Evolutionary conservation across 495 filamentous ascomycete species (phyloP).

Genomic region (Aspergillus sclerotiicarbonarius): DNA sequence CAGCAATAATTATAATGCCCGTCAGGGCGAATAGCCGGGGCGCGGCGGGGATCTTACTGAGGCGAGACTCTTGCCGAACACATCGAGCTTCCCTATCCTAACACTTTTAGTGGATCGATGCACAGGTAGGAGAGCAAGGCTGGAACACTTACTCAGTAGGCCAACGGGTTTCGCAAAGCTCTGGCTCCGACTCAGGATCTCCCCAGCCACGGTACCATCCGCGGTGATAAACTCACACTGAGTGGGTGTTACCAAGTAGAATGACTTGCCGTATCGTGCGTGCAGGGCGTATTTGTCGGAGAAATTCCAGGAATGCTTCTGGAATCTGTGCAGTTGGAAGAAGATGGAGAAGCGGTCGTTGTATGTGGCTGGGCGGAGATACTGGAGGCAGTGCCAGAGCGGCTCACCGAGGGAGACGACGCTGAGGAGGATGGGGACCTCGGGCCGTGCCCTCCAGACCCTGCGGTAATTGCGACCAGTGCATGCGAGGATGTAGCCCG

Average conservation of each 20-base stretch:
- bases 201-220: slow-evolving; percentile 1
- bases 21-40: background rate
- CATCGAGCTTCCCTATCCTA: background rate
- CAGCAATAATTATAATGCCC: background rate
- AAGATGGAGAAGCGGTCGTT: background rate
- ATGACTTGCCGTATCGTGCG: background rate
- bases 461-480: too few relatives aligned
- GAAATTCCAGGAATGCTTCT: slow-evolving; percentile 3
- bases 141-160: background rate
- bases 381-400: background rate
- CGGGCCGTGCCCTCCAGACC: too few relatives aligned
- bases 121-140: background rate
- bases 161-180: slow-evolving; percentile 7
- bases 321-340: background rate
- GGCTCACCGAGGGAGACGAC: background rate
- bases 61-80: slow-evolving; percentile 8
- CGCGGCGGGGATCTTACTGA: background rate
- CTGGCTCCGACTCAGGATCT: slow-evolving; percentile 7
- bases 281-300: slow-evolving; percentile 10
- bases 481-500: too few relatives aligned
- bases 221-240: slow-evolving; percentile 5
- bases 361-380: background rate
- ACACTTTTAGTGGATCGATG: background rate
- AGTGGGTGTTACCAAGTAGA: slow-evolving; percentile 6
- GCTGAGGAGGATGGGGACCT: background rate